These are phyloP conservation scores for Backusella tuberculispora DNA, from an alignment of 192 early-diverging fungal species.

Conservation along the genomic window DNA sequence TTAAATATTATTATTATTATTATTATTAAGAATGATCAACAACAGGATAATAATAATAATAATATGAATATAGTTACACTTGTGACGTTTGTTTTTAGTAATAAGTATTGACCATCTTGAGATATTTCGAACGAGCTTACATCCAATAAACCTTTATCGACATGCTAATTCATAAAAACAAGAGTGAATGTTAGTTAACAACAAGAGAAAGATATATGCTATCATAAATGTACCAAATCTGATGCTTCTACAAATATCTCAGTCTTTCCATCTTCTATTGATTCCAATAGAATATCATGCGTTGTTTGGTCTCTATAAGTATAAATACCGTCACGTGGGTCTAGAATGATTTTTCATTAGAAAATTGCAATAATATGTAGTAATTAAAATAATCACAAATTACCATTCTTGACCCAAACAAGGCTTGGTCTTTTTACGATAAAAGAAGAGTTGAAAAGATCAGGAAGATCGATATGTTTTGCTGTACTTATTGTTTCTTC, in stretches of 20 bases:
- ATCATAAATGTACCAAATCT: constrained; percentile 18
- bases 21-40: too few relatives aligned
- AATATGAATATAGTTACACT: constrained; percentile 45
- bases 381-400: constrained; percentile 20
- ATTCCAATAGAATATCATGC: constrained; percentile 28
- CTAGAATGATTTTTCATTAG: constrained; percentile 11
- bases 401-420: constrained; percentile 33
- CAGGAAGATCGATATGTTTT: constrained; percentile 30
- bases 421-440: constrained; percentile 23
- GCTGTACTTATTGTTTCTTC: not conserved
- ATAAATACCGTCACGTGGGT: constrained; percentile 28
- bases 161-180: constrained; percentile 1
- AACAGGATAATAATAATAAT: not conserved
- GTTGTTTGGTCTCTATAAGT: constrained; percentile 27
- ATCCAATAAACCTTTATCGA: constrained; percentile 7
- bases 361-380: constrained; percentile 20
- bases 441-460: constrained; percentile 30
- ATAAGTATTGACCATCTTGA: constrained; percentile 75
- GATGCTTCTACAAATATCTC: constrained; percentile 34
- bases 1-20: too few relatives aligned
- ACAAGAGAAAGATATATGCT: not conserved
- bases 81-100: constrained; percentile 69
- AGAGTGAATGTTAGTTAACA: not conserved
- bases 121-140: constrained; percentile 68
- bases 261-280: constrained; percentile 19